Evolutionary conservation across 495 filamentous ascomycete species (phyloP).

Genomic region (Xylaria longipes): DNA sequence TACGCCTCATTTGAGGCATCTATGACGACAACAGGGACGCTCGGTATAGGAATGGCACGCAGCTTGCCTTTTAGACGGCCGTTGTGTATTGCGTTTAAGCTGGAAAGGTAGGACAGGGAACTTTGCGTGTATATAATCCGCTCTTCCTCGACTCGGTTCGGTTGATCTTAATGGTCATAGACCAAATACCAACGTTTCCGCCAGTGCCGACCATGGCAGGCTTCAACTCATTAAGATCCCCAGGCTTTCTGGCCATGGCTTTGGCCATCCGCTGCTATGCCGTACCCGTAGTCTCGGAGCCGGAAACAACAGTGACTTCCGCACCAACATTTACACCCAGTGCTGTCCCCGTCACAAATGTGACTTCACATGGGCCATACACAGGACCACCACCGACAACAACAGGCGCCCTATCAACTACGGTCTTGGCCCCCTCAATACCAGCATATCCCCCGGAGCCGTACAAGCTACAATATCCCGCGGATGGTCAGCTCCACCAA

Average conservation of each 20-base stretch:
- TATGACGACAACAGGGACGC: slow-evolving; percentile 23
- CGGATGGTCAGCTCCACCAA: slow-evolving; percentile 70
- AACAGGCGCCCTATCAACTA: slow-evolving; percentile 62
- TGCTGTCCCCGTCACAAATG: slow-evolving; percentile 42
- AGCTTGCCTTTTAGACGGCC: neutral
- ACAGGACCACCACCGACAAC: slow-evolving; percentile 64
- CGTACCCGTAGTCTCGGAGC: slow-evolving; percentile 44
- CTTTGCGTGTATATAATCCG: slow-evolving; percentile 10
- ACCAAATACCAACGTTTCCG: neutral
- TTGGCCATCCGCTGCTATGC: slow-evolving; percentile 35
- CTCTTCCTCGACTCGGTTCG: neutral
- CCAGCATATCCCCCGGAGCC: slow-evolving; percentile 53
- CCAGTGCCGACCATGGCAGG: slow-evolving; percentile 27
- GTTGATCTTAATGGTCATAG: neutral
- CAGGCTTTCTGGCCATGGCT: slow-evolving; percentile 34
- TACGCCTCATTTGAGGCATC: neutral
- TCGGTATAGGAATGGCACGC: neutral
- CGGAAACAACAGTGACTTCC: slow-evolving; percentile 44
- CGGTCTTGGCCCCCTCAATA: slow-evolving; percentile 56
- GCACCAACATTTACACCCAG: slow-evolving; percentile 32
- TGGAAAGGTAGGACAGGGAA: neutral
- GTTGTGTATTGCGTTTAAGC: neutral
- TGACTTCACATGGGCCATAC: slow-evolving; percentile 62
- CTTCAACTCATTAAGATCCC: slow-evolving; percentile 27
- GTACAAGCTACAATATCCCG: slow-evolving; percentile 67